Percentiles rank a stretch among this genome's conserved stretches.
phyloP scores from a whole-genome alignment of 208 protist genomes.

The Leishmania aethiopica region DNA sequence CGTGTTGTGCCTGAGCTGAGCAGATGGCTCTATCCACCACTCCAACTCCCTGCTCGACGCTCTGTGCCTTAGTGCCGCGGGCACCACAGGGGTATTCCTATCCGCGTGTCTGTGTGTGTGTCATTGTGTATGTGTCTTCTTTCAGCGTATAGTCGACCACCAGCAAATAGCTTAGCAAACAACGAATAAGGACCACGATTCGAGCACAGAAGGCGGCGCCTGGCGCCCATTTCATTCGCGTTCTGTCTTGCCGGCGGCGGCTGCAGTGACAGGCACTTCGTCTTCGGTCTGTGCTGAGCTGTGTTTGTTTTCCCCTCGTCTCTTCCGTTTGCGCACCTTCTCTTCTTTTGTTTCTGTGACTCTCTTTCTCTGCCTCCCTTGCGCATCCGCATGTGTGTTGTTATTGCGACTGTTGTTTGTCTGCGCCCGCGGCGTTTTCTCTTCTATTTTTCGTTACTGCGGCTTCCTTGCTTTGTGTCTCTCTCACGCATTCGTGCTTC shows the following conservation, averaged over 20 bases:
- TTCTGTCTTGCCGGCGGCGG: background rate
- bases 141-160: background rate
- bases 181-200: background rate
- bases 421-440: background rate
- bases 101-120: constrained; percentile 7
- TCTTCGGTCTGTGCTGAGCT: background rate
- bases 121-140: background rate
- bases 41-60: background rate
- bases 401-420: background rate
- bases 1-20: background rate
- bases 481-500: background rate
- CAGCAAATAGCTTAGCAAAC: background rate
- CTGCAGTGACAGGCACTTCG: background rate
- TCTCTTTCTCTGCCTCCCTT: background rate
- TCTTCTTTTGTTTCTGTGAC: background rate
- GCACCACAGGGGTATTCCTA: too few relatives aligned
- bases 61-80: background rate
- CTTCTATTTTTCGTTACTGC: background rate
- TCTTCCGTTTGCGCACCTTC: background rate
- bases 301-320: background rate
- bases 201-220: background rate
- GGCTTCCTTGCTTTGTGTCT: background rate
- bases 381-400: background rate
- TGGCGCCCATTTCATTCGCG: background rate
- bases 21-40: background rate